These are phyloP conservation scores for Cymbidium sinense DNA, from an alignment of 106 monocot species.

Conservation along the genomic window DNA sequence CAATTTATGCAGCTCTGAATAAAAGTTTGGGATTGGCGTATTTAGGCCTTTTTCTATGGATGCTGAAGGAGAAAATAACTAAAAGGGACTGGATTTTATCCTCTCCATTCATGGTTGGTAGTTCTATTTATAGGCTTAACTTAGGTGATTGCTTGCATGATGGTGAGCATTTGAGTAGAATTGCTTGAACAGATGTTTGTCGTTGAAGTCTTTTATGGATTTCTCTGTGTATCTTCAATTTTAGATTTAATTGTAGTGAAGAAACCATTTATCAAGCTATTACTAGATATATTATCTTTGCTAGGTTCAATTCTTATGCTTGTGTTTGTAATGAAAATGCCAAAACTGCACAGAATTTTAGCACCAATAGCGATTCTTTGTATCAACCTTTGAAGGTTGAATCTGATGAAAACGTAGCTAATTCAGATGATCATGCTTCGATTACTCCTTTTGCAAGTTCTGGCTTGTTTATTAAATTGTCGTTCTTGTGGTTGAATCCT, in stretches of 20 bases:
- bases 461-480: constrained; percentile 55
- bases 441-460: constrained; percentile 54
- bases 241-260: constrained; percentile 17
- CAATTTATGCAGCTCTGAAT: constrained; percentile 18
- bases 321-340: constrained; percentile 16
- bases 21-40: constrained; percentile 40
- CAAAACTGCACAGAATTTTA: constrained; percentile 6
- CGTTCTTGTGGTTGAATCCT: constrained; percentile 96
- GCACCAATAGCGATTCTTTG: constrained; percentile 9
- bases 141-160: constrained; percentile 23
- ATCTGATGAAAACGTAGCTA: background rate
- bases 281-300: constrained; percentile 48
- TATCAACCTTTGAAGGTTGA: constrained; percentile 34
- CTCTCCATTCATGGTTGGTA: constrained; percentile 35
- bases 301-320: constrained; percentile 48
- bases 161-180: constrained; percentile 1
- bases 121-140: constrained; percentile 37
- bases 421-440: constrained; percentile 7
- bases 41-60: constrained; percentile 31
- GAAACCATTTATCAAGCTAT: constrained; percentile 16
- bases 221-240: constrained; percentile 46
- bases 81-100: constrained; percentile 7
- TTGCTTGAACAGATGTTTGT: constrained; percentile 9
- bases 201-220: constrained; percentile 12
- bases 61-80: constrained; percentile 23